Evolutionary conservation across 768 basidiomycete species (phyloP), one percentile per base, ranked within the genome.

Genomic region (Peribolospora kevripleyi): DNA sequence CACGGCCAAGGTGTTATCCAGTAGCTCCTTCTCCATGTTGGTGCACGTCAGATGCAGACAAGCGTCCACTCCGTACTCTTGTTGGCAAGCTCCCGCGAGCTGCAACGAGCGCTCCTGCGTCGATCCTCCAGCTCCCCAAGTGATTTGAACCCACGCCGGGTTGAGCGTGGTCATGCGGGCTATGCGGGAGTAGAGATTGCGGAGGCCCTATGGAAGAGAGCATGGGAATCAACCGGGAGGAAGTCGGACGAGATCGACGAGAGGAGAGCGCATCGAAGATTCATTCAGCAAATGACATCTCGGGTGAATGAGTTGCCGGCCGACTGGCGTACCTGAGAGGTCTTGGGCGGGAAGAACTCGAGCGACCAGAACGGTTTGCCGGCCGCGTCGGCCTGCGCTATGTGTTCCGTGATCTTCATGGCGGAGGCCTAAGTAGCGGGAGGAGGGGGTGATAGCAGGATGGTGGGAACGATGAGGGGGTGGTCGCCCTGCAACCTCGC

Each of bases 1-100:
- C 63, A 95, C 91, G 66, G 74, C 70, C 48, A 98, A 70, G 41
- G 91, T 88, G 62, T 80, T 77, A 69, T 93, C 88, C 25, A 98
- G 82, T 66, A 97, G 95, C 66, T 84, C 81, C 64, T 75, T 74
- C n/a, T 87, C 86, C 87, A 98, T 93, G 70, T 91, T 93, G 51
- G 93, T 97, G 66, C 93, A 97, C 48, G 91, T 97, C 61, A 98
- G 69, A 69, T 98, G 93, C 86, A 98, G 87, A 70, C 88, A 95
- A 39, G 88, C 91, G 70, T 97, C 88, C 36, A 97, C 74, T 0
- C 90, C 93, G 67, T 97, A 52, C 54, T 79, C 76, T 7, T 70
- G 67, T 67, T 85, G 82, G 2, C 77, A 77, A 54, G 85, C 68
- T 8, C 75, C 76, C 0, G 88, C 90, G 3, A 98, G 75, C 60